Base-by-base conservation (phyloP, 2,329 filamentous ascomycete species). In the Pseudocercospora eumusae region DNA sequence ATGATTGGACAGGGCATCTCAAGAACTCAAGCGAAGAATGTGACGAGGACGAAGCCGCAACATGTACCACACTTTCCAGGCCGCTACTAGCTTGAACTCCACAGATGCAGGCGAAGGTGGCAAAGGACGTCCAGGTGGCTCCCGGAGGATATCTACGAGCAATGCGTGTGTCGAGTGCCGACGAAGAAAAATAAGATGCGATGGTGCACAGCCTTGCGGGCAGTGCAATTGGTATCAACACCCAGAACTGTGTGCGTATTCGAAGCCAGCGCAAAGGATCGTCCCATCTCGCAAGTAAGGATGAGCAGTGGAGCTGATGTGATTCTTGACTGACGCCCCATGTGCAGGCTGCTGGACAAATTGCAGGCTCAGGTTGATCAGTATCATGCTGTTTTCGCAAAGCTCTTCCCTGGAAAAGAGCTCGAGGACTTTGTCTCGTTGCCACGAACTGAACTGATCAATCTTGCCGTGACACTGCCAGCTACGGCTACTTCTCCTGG, bases 211-310 rank as follows among this genome's bases (percentile, higher is more conserved):
- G 71, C 91, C 91, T 10, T 95, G 91, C 73, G 89, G 90, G 40
- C 90, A 92, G 73, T 95, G 91, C 74, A 84, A 90, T 61, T 92
- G 90, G 75, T 93, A 91, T 73, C 86, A 91, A 60, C 89, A 90
- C 65, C 88, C 89, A 3, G 90, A 92, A 74, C 82, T 86, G 59
- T 93, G 91, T 73, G 87, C 88, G 70, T 93, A 93, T 75, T 88
- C 91, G 68, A 92, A 93, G 77, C 90, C 92, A 66, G 84, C 89
- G 15, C 88, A 91, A 74, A 81, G 89, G 64, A 86, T 91, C 9
- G 88, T 91, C 61, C 90, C 90, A 0, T 93, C 90, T 8, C 84
- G 89, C 75, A 92, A 91, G 88, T 89, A 79, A 76, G 85, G 47
- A n/a, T 20, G 9, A 33, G 44, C 40, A 55, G 33, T 28, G 10